Evolutionary conservation across 305 asterid genomes (phyloP), one percentile per base, ranked within the genome.

Genomic region (Fraxinus sp.): DNA sequence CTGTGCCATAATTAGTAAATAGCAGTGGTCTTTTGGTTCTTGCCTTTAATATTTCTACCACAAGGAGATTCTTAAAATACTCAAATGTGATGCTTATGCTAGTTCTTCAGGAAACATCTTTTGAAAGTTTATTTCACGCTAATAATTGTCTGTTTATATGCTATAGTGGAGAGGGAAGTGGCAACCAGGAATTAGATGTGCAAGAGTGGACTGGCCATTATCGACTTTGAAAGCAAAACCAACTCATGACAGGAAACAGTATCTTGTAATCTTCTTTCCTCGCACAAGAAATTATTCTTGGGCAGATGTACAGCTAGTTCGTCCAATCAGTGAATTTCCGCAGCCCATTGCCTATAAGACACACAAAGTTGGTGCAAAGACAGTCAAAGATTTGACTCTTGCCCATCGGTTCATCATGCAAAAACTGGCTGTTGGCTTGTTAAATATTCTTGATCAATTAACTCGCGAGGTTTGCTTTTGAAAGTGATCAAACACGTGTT

Each of bases 131-230:
- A 59, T 20, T 59, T 59, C 77, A 82, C 75, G 20, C 80, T 89
- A 82, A 87, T 35, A 33, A 59, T 78, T 77, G 37, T 83, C 72
- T 88, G 49, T 72, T 80, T 85, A 85, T 78, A 64, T 64, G 81
- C 76, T 80, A 80, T 81, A 97, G 99, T 95, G 99, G 98, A 93
- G 98, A 88, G 99, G 99, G 82, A 86, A 91, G 86, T 97, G 99
- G 99, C 98, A 97, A 86, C 92, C 98, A 59, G 99, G 98, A 90
- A 97, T 97, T 76, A 91, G 91, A 88, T 97, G 99, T 80, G 94
- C 96, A 16, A 90, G 96, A 90, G 92, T 91, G 80, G 99, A 97
- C 83, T 93, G 98, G 97, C 99, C 99, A 59, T 87, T 97, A 82
- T 83, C 96, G 78, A 93, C 98, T 88, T 80, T 95, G 89, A 95